These are phyloP conservation scores for Acanthamoeba royreba DNA, from an alignment of 208 protist species.

Conservation along the genomic window DNA sequence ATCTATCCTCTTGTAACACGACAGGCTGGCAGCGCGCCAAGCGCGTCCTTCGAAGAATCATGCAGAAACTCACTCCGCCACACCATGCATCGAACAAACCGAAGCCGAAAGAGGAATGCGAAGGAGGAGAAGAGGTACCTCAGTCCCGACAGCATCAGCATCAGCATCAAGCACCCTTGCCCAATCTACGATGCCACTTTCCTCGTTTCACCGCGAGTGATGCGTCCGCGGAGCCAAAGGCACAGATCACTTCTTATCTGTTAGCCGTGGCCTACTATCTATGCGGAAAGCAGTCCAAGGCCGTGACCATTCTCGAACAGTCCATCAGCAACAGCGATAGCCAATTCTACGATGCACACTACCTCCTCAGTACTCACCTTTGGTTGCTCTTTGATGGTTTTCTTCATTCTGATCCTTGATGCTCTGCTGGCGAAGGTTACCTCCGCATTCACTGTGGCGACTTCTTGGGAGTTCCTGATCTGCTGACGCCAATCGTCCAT, in stretches of 20 bases:
- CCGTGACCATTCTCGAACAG: not conserved
- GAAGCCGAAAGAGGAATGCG: not conserved
- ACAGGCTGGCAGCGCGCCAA: not conserved
- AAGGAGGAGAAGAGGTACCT: not conserved
- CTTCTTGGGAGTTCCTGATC: not conserved
- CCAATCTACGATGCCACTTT: not conserved
- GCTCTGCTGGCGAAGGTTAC: too few relatives aligned
- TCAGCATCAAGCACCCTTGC: not conserved
- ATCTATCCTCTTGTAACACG: not conserved
- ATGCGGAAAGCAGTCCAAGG: not conserved
- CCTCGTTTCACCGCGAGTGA: not conserved
- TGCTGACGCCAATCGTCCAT: not conserved
- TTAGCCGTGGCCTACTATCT: not conserved
- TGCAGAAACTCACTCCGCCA: not conserved
- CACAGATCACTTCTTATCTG: not conserved
- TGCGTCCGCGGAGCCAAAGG: not conserved
- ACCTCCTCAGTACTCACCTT: not conserved
- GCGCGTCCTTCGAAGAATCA: not conserved
- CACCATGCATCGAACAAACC: too few relatives aligned
- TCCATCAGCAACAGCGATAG: not conserved
- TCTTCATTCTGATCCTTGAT: not conserved
- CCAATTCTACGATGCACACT: not conserved
- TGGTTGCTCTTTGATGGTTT: not conserved
- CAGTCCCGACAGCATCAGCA: not conserved
- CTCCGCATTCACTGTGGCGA: not conserved